Base-by-base conservation (phyloP, 495 filamentous ascomycete species). In the Penicillium verhagenii region DNA sequence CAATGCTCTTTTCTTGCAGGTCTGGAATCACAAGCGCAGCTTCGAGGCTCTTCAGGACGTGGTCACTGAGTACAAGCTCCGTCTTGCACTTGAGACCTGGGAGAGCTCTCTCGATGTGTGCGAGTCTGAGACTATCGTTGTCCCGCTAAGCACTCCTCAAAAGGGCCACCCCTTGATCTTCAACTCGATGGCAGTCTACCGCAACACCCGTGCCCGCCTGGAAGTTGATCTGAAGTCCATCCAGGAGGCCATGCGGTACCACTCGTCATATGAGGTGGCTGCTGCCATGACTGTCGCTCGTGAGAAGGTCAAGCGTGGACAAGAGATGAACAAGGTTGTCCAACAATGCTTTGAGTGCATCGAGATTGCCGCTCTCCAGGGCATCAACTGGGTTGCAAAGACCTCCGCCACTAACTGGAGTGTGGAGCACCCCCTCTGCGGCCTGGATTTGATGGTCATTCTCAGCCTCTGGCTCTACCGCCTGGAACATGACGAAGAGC, bases 371-470 rank as follows among this genome's bases (percentile, higher is more conserved):
- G 94, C 95, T 39, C 71, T 89, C 49, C 91, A 96, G 67, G 94
- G 92, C 57, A 95, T 98, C 63, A 92, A 94, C 69, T 97, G 94
- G 94, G 93, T 98, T 44, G 94, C 95, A 6, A 85, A 92, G 64
- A 97, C 92, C 20, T 96, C 91, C 50, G 91, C 94, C 45, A 96
- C 94, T 48, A 97, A 98, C 77, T 98, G 94, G 94, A 98, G 94
- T 74, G 87, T 97, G 43, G 94, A 98, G 77, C 94, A 98, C 69
- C 94, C 95, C 26, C 85, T 98, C 35, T 96, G 92, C 67, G 95
- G 92, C 59, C 82, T 98, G 74, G 94, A 98, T 72, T 81, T 98
- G 65, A 97, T 98, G 87, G 93, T 98, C 76, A 96, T 97, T 62
- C 89, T 98, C 64, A 96, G 89, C 68, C 79, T 98, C 60, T 98